Evolutionary conservation across 179 eudicot genomes (phyloP), one percentile per base, ranked within the genome.

Genomic region (Nepenthes alata): DNA sequence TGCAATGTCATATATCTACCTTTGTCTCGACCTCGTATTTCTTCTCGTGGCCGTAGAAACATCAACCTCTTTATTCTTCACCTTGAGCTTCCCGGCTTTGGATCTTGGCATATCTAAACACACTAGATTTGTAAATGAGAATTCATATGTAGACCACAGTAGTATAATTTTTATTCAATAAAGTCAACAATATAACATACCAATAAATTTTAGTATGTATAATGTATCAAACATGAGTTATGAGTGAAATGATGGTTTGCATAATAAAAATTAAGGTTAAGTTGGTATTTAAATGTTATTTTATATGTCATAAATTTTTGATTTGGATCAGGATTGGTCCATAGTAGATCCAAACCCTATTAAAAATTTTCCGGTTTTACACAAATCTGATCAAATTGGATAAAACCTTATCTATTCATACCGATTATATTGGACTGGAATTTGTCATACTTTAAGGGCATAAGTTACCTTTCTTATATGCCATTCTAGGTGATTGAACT

Each of bases 401-500:
- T 9, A 59, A 11, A 12, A 25, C 16, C 6, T 1, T 11, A 45
- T 11, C 13, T 14, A 38, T n/a, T 5, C 13, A 16, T 35, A 48
- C n/a, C 11, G 11, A 10, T 57, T 56, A 25, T 49, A 35, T 35
- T n/a, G 35, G 35, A 57, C 3, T 57, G 2, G 59, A 11, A 25
- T 10, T 14, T 11, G 7, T 11, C 3, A 37, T 1, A 16, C 7
- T 4, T 9, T 35, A 13, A 57, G 3, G 8, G 25, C 51, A 48
- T 37, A 50, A 14, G 47, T 11, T 68, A 86, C 95, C 91, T 82
- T 67, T 78, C 9, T 35, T 62, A 65, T 38, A 49, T 67, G 25
- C 25, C 25, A 64, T 52, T 36, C 47, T 61, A 9, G 91, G 77
- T 2, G 97, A 88, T 62, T 72, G 82, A 60, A 84, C 80, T 81